Evolutionary conservation across 1,284 basidiomycete species (phyloP), one percentile per base, ranked within the genome.

Genomic region (Cutaneotrichosporon mucoides): DNA sequence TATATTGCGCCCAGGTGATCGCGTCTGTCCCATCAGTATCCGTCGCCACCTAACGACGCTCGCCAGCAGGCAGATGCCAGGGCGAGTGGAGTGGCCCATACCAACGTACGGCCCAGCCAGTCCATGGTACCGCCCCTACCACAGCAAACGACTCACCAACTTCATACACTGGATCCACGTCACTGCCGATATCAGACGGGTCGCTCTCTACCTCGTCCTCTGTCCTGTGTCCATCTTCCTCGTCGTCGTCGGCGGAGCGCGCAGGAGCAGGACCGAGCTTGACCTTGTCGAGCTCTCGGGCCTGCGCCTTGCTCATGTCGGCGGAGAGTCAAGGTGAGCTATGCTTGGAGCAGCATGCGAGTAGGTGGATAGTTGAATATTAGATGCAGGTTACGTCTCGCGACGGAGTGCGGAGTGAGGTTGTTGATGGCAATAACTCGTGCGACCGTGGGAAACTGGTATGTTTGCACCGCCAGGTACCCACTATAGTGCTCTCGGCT

Each of bases 1-100:
- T 57, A 40, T 62, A 71, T 24, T 56, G 55, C 6, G 69, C 69
- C 60, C 60, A 71, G 41, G 67, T 69, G 48, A 71, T 69, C 10
- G 68, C 68, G 46, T 71, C 68, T 71, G 43, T 24, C 24, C 6
- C 3, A 40, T 46, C 35, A 60, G 55, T 24, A n/a, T 7, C 4
- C 5, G 12, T 11, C 38, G 38, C 38, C 38, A 8, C 38, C 24
- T 24, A 24, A 24, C 24, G 2, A 24, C 24, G 3, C 24, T 24
- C 2, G 24, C 24, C 24, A 24, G 24, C 24, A 24, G 24, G 3
- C 24, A 24, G 24, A 24, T 24, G 24, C 2, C 38, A 12, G 38
- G 7, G 15, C n/a, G 15, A 9, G 44, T 16, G 44, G 10, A 16
- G n/a, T 9, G 15, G 9, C 9, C 8, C 3, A 33, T 2, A 16